A percentile compares a stretch with the other conserved stretches of the same genome.
Evolutionary conservation across 495 filamentous ascomycete species (phyloP).

Genomic region (Daldinia decipiens): DNA sequence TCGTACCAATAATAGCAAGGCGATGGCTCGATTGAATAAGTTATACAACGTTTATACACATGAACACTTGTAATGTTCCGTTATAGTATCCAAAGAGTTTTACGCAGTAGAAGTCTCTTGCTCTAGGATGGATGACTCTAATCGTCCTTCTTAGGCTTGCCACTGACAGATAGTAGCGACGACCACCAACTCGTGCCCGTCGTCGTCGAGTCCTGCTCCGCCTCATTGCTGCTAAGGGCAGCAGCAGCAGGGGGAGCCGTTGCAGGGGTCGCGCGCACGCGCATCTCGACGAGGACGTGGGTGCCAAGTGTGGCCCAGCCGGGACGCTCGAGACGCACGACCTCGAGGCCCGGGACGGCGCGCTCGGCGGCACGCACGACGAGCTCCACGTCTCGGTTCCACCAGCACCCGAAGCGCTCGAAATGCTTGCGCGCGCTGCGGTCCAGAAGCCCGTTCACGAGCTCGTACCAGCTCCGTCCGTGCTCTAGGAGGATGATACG

Average conservation of each 20-base stretch:
- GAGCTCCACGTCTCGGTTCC: constrained; percentile 88
- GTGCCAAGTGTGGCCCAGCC: constrained; percentile 78
- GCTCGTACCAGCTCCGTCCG: constrained; percentile 78
- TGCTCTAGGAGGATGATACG: constrained; percentile 91
- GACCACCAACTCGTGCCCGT: constrained; percentile 28
- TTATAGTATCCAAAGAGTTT: background rate
- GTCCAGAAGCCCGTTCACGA: constrained; percentile 84
- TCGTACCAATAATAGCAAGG: background rate
- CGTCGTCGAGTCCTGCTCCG: constrained; percentile 13
- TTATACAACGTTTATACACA: constrained; percentile 6
- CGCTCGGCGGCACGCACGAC: constrained; percentile 66
- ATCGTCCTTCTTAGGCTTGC: constrained; percentile 30
- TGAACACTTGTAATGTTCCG: background rate
- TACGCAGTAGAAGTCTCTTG: background rate
- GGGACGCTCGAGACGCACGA: constrained; percentile 73
- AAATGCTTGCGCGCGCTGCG: constrained; percentile 80
- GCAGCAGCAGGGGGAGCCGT: background rate
- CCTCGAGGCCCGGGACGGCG: constrained; percentile 79
- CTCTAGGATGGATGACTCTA: background rate
- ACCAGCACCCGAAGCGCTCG: constrained; percentile 91
- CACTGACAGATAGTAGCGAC: constrained; percentile 26
- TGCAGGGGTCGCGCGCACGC: constrained; percentile 38
- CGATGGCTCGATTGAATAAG: background rate
- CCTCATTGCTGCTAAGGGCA: background rate
- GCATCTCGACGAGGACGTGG: constrained; percentile 56